These are phyloP conservation scores for Penicillium robsamsonii DNA, from an alignment of 495 filamentous ascomycete species.

Conservation along the genomic window DNA sequence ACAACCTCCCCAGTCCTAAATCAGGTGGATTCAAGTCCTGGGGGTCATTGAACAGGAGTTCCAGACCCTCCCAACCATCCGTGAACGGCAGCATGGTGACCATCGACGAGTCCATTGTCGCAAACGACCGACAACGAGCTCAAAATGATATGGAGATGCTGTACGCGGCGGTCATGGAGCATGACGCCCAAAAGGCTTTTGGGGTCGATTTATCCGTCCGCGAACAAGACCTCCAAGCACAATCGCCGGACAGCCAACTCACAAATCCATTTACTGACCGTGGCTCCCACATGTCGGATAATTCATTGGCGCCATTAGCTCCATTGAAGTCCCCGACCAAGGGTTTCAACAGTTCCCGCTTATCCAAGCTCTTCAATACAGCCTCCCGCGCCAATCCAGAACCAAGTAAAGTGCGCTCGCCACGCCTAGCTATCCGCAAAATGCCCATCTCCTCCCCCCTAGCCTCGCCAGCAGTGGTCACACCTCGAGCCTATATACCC, in stretches of 20 bases:
- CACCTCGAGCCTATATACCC: conserved; percentile 44
- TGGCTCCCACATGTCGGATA: conserved; percentile 21
- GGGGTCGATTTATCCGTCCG: conserved; percentile 18
- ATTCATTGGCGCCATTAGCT: conserved; percentile 13
- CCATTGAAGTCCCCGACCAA: conserved; percentile 31
- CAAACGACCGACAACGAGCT: conserved; percentile 66
- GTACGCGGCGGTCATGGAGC: conserved; percentile 88
- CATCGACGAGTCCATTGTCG: conserved; percentile 74
- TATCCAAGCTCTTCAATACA: conserved; percentile 53
- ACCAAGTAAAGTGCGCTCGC: conserved; percentile 48
- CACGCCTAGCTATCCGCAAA: conserved; percentile 53
- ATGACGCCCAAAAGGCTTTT: conserved; percentile 67
- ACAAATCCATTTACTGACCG: conserved; percentile 44
- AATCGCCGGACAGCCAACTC: conserved; percentile 36
- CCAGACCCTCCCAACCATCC: conserved; percentile 36
- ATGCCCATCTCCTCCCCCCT: conserved; percentile 59
- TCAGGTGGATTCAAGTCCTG: conserved; percentile 41
- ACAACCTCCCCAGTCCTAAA: conserved; percentile 41
- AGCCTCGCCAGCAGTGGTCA: conserved; percentile 45
- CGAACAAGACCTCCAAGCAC: conserved; percentile 24
- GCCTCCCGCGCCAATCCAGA: conserved; percentile 56
- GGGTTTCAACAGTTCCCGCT: conserved; percentile 31
- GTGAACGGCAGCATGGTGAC: conserved; percentile 53
- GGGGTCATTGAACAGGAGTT: conserved; percentile 38
- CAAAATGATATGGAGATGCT: conserved; percentile 83